Percentiles rank a stretch among this genome's conserved stretches.
These are phyloP conservation scores for Plasmodium malariae DNA, from an alignment of 169 alveolate genomes.

Conservation along the genomic window DNA sequence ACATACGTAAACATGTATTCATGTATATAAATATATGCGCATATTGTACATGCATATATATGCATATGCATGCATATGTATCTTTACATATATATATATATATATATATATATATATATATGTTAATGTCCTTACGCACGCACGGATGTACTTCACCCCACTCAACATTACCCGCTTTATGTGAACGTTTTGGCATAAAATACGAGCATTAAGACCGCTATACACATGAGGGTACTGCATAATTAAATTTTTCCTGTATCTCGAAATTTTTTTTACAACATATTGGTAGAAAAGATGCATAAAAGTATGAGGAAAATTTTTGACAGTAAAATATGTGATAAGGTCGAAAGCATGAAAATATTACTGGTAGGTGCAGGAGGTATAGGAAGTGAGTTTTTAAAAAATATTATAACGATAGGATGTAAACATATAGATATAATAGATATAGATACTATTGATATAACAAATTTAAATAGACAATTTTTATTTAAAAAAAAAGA, in stretches of 20 bases:
- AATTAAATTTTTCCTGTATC: not conserved
- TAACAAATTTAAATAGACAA: conserved; percentile 98
- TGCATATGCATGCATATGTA: not conserved
- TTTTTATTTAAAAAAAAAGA: conserved; percentile 93
- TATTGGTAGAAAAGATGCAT: conserved; percentile 1
- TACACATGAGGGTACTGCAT: too few relatives aligned
- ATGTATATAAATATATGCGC: not conserved
- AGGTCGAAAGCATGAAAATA: conserved; percentile 81
- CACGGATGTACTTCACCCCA: too few relatives aligned
- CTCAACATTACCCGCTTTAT: too few relatives aligned
- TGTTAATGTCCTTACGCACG: too few relatives aligned
- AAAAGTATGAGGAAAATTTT: conserved; percentile 62
- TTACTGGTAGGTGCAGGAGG: conserved; percentile 99
- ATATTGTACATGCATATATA: not conserved
- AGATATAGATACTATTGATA: conserved; percentile 97
- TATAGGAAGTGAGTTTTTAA: conserved; percentile 98
- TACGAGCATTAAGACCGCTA: too few relatives aligned
- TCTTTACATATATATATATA: not conserved
- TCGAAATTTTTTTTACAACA: not conserved
- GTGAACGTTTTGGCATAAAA: too few relatives aligned
- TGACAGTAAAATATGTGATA: conserved; percentile 68
- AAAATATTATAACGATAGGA: conserved; percentile 95
- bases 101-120: conserved; percentile 14
- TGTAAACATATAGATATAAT: conserved; percentile 93
- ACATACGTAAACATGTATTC: too few relatives aligned